These are phyloP conservation scores for Ophiosphaerella herpotricha DNA, from an alignment of 2,329 filamentous ascomycete species.

Conservation along the genomic window DNA sequence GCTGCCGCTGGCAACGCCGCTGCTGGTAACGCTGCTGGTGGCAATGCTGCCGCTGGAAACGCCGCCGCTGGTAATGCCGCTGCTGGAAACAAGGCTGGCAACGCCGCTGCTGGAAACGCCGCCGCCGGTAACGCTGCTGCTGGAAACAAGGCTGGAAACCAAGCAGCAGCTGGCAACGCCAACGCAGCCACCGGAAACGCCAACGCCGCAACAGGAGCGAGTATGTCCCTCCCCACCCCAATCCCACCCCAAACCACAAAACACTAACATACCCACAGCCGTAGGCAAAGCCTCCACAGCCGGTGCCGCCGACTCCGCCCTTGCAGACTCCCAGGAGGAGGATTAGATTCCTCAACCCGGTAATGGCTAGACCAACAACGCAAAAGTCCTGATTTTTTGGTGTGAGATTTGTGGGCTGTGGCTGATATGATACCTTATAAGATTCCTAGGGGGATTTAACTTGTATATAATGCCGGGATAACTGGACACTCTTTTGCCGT, in stretches of 20 bases:
- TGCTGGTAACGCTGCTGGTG: constrained; percentile 2
- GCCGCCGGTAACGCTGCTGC: constrained; percentile 4
- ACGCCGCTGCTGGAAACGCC: background rate
- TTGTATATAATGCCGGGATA: too few species aligned
- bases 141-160: background rate
- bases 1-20: background rate
- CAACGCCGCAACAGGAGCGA: background rate
- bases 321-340: constrained; percentile 20
- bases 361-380: too few species aligned
- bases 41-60: constrained; percentile 2
- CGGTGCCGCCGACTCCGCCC: constrained; percentile 13
- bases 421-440: too few species aligned
- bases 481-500: too few species aligned
- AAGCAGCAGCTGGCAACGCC: constrained; percentile 2
- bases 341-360: constrained; percentile 6
- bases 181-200: constrained; percentile 6
- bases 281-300: constrained; percentile 2
- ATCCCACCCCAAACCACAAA: too few species aligned
- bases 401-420: too few species aligned
- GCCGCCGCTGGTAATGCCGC: background rate
- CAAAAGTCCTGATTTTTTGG: too few species aligned
- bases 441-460: too few species aligned
- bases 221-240: too few species aligned
- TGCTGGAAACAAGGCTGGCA: background rate
- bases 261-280: too few species aligned